Base-by-base conservation (phyloP, 495 filamentous ascomycete genomes). In the Aspergillus affinis region DNA sequence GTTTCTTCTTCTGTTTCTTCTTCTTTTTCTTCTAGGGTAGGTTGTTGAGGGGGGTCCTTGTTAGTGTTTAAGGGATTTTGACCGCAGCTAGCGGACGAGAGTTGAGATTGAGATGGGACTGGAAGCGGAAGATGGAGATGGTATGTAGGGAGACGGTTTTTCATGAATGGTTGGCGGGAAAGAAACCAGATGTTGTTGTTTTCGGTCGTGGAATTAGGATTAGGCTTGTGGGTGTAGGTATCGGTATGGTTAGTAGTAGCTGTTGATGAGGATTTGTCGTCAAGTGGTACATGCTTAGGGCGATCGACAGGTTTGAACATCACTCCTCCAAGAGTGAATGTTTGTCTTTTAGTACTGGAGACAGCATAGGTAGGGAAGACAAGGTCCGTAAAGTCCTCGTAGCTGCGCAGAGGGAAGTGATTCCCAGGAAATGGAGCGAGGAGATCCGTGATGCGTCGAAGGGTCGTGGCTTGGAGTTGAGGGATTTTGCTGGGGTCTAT, bases 311-410 rank as follows among this genome's bases (percentile, higher is more conserved):
- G 84, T 19, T 78, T 64, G 59, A 88, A 83, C 54, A 81, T 71
- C 1, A 86, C 81, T 19, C 82, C 79, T 26, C 79, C 78, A 19
- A 84, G 67, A 3, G 76, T 83, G 61, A 88, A 88, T 10, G 74
- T 60, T 51, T 79, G 59, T 44, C 72, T 45, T 17, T 56, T 4
- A 0, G 36, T 17, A 72, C n/a, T 68, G 60, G 30, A 32, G 30
- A 32, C 30, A 32, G 13, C 60, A 20, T 15, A 53, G 54, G 12
- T 52, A 54, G 45, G 56, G 48, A 78, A 79, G 6, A 78, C 49
- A 10, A 57, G 59, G 2, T 61, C 32, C 4, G 65, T 63, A 32
- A 74, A 75, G 1, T 62, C 53, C 18, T 69, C 70, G 30, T 71
- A 76, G 60, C 66, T 75, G 23, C 67, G 74, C 27, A 70, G 59